Percentiles rank a stretch among this genome's conserved stretches.
Conservation (phyloP, 2,329 filamentous ascomycete species). For the Phialophora tarda region DNA sequence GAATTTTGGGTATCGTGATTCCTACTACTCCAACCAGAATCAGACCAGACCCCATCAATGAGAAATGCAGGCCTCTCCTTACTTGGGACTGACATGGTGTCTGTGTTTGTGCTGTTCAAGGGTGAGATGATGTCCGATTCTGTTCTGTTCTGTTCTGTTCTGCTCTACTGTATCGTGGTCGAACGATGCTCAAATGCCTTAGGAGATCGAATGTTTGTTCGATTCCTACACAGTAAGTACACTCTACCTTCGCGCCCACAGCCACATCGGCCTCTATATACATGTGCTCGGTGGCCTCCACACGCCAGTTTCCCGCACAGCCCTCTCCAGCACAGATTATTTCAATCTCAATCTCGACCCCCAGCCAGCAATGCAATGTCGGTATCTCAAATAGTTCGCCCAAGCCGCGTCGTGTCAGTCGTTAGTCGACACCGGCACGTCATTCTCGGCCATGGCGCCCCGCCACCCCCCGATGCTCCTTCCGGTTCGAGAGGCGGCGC, state of each 20-base stretch:
- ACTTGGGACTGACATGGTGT: slow-evolving; percentile 32
- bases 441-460: not conserved
- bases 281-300: not conserved
- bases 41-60: slow-evolving; percentile 1
- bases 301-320: not conserved
- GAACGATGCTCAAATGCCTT: not conserved
- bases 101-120: not conserved
- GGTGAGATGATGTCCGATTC: not conserved
- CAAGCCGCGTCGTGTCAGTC: not conserved
- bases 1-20: slow-evolving; percentile 41
- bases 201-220: no score
- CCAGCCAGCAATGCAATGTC: not conserved
- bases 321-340: not conserved
- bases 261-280: not conserved
- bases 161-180: not conserved
- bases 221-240: not conserved
- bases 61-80: not conserved
- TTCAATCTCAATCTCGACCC: not conserved
- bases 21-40: slow-evolving; percentile 29
- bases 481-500: not conserved
- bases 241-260: not conserved
- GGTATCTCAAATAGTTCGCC: not conserved
- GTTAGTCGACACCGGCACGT: not conserved
- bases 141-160: no score
- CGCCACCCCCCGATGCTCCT: not conserved